These are phyloP conservation scores for Aschersonia sp. DNA, from an alignment of 2,329 filamentous ascomycete species.

Conservation along the genomic window DNA sequence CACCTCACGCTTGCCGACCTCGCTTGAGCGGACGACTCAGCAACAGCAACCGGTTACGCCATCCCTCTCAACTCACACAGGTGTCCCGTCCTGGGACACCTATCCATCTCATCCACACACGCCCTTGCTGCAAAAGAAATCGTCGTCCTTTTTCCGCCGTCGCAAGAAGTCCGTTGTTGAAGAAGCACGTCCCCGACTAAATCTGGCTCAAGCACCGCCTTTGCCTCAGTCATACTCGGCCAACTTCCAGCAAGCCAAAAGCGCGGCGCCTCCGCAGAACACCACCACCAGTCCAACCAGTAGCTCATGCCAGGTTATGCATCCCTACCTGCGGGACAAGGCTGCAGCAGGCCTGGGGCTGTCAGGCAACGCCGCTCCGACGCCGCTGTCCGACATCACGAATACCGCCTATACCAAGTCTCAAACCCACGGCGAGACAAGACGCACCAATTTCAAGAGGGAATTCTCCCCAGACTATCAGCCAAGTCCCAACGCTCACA, in stretches of 20 bases:
- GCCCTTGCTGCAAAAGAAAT: constrained; percentile 65
- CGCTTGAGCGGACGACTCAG: constrained; percentile 22
- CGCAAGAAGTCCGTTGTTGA: constrained; percentile 83
- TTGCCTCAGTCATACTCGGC: constrained; percentile 21
- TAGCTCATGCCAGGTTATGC: constrained; percentile 77
- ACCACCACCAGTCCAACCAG: constrained; percentile 50
- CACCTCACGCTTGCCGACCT: constrained; percentile 8
- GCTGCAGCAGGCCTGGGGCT: constrained; percentile 18
- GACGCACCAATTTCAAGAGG: constrained; percentile 25
- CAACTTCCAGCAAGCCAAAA: constrained; percentile 11
- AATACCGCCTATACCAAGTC: constrained; percentile 7
- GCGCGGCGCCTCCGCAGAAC: constrained; percentile 15
- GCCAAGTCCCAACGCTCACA: constrained; percentile 56
- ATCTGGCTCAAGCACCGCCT: constrained; percentile 26
- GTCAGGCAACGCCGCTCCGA: constrained; percentile 6
- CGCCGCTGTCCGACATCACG: constrained; percentile 12
- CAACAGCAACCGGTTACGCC: constrained; percentile 13
- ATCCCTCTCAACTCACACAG: constrained; percentile 30
- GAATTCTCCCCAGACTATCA: constrained; percentile 67
- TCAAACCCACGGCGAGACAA: constrained; percentile 13
- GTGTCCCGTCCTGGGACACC: constrained; percentile 34
- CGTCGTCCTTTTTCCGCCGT: constrained; percentile 85
- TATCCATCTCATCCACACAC: constrained; percentile 28
- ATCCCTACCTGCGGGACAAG: constrained; percentile 49
- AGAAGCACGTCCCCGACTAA: constrained; percentile 44